Evolutionary conservation across 768 basidiomycete genomes (phyloP).

Genomic region (Lyophyllum semitale): DNA sequence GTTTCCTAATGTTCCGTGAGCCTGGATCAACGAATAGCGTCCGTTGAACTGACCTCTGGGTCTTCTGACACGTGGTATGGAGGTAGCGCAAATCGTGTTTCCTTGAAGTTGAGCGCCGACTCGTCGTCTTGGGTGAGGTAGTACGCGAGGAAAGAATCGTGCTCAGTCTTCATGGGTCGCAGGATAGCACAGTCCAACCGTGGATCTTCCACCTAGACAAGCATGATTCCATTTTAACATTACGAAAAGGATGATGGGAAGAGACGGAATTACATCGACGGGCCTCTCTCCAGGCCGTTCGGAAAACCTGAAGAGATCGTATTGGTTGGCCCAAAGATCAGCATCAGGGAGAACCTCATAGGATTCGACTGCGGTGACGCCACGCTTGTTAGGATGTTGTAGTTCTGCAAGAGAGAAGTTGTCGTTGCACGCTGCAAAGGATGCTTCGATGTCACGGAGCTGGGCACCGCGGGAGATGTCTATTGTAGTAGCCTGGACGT

Average conservation of each 20-base stretch:
- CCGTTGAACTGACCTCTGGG: conserved; percentile 46
- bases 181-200: conserved; percentile 84
- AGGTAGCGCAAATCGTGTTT: conserved; percentile 43
- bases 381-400: conserved; percentile 78
- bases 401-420: conserved; percentile 60
- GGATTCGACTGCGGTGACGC: conserved; percentile 74
- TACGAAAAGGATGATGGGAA: neutral
- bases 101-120: conserved; percentile 66
- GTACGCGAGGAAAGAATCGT: conserved; percentile 86
- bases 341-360: conserved; percentile 84
- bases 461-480: conserved; percentile 79
- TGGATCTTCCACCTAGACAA: conserved; percentile 81
- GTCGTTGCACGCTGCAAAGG: conserved; percentile 66
- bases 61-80: conserved; percentile 53
- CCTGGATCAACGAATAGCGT: neutral
- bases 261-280: conserved; percentile 53
- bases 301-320: conserved; percentile 84
- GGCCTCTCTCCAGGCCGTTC: conserved; percentile 83
- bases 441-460: conserved; percentile 75
- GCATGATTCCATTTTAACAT: neutral
- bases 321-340: conserved; percentile 87
- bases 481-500: conserved; percentile 45
- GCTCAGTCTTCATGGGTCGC: conserved; percentile 85
- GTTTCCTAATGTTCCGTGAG: conserved; percentile 49
- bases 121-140: conserved; percentile 81